A percentile compares a stretch with the other conserved stretches of the same genome.
Evolutionary conservation across 805 yeast genomes (phyloP).

Genomic region (Kazachstania kunashirensis): DNA sequence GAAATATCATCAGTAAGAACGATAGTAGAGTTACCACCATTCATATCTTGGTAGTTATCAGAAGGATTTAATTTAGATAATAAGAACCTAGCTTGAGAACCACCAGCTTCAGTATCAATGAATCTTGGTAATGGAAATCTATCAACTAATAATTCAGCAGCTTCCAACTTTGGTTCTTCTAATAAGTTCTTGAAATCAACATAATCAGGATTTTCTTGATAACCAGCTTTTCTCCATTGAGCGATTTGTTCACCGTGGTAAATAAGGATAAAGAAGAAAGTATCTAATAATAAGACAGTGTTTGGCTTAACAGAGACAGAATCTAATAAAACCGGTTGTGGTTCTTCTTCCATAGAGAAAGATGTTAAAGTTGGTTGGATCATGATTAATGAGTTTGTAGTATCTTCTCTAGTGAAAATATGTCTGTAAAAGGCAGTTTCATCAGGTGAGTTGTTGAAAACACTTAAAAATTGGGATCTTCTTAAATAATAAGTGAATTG

Average conservation of each 20-base stretch:
- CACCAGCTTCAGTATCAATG: conserved; percentile 96
- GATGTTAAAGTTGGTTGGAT: conserved; percentile 94
- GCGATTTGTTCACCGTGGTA: conserved; percentile 94
- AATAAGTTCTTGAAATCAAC: conserved; percentile 78
- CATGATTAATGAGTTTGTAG: conserved; percentile 88
- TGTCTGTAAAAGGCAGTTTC: conserved; percentile 97
- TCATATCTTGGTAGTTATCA: conserved; percentile 55
- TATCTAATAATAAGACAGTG: conserved; percentile 78
- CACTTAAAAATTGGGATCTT: conserved; percentile 91
- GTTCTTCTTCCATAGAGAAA: conserved; percentile 74
- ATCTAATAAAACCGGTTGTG: conserved; percentile 85
- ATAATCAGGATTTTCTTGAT: conserved; percentile 84
- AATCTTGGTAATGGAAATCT: conserved; percentile 97
- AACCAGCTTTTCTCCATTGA: conserved; percentile 92
- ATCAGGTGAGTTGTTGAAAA: conserved; percentile 96
- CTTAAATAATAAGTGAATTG: conserved; percentile 93
- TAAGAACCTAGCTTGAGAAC: conserved; percentile 95
- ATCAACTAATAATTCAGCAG: conserved; percentile 81
- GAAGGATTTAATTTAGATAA: conserved; percentile 93
- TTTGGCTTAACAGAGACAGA: conserved; percentile 88
- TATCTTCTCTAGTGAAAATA: conserved; percentile 81
- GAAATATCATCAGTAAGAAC: conserved; percentile 96
- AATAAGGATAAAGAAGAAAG: conserved; percentile 91
- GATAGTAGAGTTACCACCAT: conserved; percentile 52
- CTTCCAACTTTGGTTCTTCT: conserved; percentile 85